Evolutionary conservation across 1,139 yeast genomes (phyloP), one percentile per base, ranked within the genome.

Genomic region (Blastobotrys malaysiensis): DNA sequence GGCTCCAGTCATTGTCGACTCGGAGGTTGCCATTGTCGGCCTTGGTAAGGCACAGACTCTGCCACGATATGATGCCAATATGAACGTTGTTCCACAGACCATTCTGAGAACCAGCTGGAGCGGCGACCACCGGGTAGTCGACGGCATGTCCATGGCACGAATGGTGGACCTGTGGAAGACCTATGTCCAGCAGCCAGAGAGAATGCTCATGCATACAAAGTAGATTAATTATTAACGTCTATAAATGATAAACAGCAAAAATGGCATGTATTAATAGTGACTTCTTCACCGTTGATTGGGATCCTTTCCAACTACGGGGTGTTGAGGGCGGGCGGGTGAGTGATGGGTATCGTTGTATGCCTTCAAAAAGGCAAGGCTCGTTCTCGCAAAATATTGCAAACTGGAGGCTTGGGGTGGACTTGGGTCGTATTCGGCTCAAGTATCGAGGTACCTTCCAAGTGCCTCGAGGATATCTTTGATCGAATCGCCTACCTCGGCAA

Each of bases 1-100:
- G 64, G 83, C 86, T 45, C 90, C 90, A 57, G 84, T 84, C 65
- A 82, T 84, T 55, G 73, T 69, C 1, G 67, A 66, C 47, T 57
- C 60, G 22, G 69, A 69, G 53, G 71, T 69, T 13, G 71, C 71
- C 14, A 69, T 69, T 57, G 67, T 68, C 24, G 73, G 71, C 1
- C 57, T 69, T 7, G 73, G 73, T 31, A 54, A 55, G 45, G 61
- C 71, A 6, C 59, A 61, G 43, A 58, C 56, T 45, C 52, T 69
- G 46, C 73, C 73, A 2, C 56, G 67, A 39, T 69, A 58, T 53
- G 67, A 64, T 46, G 56, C 55, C 21, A 55, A 54, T 3, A 56
- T 58, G 59, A 60, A 65, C 39, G 56, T 69, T 11, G 65, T 65
- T 7, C 68, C 72, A 1, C 57, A 58, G 16, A 63, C 63, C 9